Percentiles rank a stretch among this genome's conserved stretches.
Evolutionary conservation across 1,284 basidiomycete genomes (phyloP).

Genomic region (Microbotryum lychnidis-dioicae): DNA sequence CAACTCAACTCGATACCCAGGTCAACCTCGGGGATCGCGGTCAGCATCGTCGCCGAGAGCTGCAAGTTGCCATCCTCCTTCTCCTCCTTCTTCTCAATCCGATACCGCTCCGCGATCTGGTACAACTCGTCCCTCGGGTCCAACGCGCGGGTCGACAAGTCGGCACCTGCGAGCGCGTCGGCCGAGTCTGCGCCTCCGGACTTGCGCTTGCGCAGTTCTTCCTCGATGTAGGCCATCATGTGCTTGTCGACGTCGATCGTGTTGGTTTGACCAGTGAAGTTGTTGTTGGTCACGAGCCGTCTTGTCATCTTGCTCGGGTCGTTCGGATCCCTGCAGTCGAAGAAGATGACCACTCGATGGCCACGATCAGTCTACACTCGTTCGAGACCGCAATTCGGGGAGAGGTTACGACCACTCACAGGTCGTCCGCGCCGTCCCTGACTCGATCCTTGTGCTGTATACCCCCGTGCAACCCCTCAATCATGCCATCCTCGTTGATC

Average conservation of each 20-base stretch:
- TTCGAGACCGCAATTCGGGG: no score
- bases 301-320: constrained; percentile 51
- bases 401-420: background rate
- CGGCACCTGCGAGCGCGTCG: constrained; percentile 42
- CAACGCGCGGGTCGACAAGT: constrained; percentile 8
- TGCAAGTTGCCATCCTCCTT: constrained; percentile 83
- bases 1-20: constrained; percentile 86
- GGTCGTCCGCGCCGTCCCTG: constrained; percentile 45
- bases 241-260: constrained; percentile 94
- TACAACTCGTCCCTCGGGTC: constrained; percentile 78
- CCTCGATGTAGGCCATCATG: constrained; percentile 98
- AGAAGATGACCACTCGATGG: background rate
- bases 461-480: constrained; percentile 26
- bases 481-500: constrained; percentile 18
- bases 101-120: constrained; percentile 60
- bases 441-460: constrained; percentile 18
- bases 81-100: constrained; percentile 38
- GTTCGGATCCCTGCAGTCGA: constrained; percentile 41
- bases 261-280: constrained; percentile 96
- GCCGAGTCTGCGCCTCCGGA: constrained; percentile 47
- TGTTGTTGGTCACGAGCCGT: constrained; percentile 65
- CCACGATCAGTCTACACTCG: background rate
- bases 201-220: constrained; percentile 68
- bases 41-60: constrained; percentile 86
- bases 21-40: constrained; percentile 89